Evolutionary conservation across 345 rosid genomes (phyloP), one percentile per base, ranked within the genome.

Genomic region (Aegle marmelos): DNA sequence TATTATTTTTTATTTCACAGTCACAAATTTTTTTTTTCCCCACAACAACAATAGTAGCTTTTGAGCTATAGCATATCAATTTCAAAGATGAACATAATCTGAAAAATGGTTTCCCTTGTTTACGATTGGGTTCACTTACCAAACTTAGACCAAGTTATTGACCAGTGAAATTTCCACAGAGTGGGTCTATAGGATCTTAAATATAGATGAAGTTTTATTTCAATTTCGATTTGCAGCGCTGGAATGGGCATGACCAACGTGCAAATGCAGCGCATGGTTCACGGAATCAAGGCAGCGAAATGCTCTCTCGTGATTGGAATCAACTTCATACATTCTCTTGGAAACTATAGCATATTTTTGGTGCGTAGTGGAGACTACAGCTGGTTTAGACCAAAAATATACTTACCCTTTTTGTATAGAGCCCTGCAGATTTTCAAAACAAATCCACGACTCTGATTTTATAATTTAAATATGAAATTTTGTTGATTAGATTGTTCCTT

Each of bases 251-350:
- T 7, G 73, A 70, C 57, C n/a, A 27, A 25, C 2, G 4, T 27
- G 22, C 50, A 45, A 24, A 19, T 16, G 28, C 28, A 28, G 13
- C 9, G 53, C 76, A 17, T 41, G 16, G 14, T 59, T 58, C n/a
- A 24, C 65, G 76, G 66, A 59, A 58, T 24, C 25, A 73, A 58
- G 58, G 34, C 33, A 37, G 54, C 17, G 33, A 73, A 53, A 36
- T 16, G 56, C 48, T 24, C 31, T 48, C 59, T 74, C 25, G 78
- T 63, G 56, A 74, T 62, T 62, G 70, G 70, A 45, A 62, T 63
- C 69, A 48, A 45, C 5, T 17, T n/a, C 34, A 25, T 65, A 3
- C 45, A 21, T 3, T 33, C 25, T 34, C 21, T 5, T 25, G 2
- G 5, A 24, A 10, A 59, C 5, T 59, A 25, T 25, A 25, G 2